Percentiles rank a stretch among this genome's conserved stretches.
Evolutionary conservation across 768 basidiomycete species (phyloP).

Genomic region (Rhizopogon vinicolor): DNA sequence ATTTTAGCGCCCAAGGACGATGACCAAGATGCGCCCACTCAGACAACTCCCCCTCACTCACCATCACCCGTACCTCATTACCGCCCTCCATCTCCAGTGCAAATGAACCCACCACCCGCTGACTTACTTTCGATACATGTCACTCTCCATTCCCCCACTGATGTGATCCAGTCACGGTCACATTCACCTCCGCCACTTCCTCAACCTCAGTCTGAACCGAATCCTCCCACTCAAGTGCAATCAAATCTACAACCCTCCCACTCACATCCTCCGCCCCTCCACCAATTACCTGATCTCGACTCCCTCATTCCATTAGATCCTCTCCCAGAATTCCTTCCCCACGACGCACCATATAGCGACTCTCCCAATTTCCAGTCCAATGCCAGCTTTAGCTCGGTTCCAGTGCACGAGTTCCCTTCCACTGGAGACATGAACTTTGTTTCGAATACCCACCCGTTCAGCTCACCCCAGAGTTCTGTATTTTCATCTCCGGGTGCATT

Average conservation of each 20-base stretch:
- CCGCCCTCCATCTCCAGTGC: background rate
- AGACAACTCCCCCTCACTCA: background rate
- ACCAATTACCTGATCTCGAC: constrained; percentile 17
- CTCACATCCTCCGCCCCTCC: constrained; percentile 12
- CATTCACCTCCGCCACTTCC: constrained; percentile 3
- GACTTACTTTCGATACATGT: background rate
- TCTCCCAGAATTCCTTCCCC: constrained; percentile 5
- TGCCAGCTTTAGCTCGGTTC: background rate
- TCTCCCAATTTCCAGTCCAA: background rate
- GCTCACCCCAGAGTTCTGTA: background rate
- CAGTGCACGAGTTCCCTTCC: background rate
- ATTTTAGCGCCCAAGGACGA: constrained; percentile 7
- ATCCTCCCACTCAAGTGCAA: constrained; percentile 18
- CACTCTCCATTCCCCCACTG: background rate
- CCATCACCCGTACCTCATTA: constrained; percentile 1
- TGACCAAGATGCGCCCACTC: background rate
- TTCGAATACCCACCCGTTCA: background rate
- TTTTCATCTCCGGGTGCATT: background rate
- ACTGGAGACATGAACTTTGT: background rate
- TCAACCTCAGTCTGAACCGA: constrained; percentile 8
- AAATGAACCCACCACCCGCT: background rate
- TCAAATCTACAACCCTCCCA: constrained; percentile 18
- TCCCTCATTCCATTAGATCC: constrained; percentile 23
- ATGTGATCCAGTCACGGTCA: background rate
- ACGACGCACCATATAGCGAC: background rate